phyloP scores from a whole-genome alignment of 192 early-diverging fungal genomes.

The Lobulomyces angularis region DNA sequence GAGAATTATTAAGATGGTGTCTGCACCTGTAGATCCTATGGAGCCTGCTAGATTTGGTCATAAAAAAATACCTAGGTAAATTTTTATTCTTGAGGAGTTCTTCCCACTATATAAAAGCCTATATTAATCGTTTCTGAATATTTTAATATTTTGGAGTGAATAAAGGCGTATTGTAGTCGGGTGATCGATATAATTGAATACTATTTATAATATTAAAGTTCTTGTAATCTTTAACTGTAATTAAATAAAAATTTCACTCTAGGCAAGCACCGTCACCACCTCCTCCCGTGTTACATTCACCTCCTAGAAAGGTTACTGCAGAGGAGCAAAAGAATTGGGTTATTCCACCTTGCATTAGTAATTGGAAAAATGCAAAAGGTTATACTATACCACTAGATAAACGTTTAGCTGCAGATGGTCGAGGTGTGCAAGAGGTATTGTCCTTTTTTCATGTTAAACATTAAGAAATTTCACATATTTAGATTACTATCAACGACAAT shows the following conservation, averaged over 20 bases:
- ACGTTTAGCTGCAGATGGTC: constrained; percentile 90
- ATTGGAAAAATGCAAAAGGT: constrained; percentile 99
- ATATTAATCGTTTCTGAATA: too few species aligned
- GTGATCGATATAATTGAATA: too few species aligned
- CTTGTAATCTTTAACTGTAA: neutral
- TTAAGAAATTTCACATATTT: constrained; percentile 6
- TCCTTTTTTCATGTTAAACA: constrained; percentile 8
- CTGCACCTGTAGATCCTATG: constrained; percentile 93
- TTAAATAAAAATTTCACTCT: constrained; percentile 3
- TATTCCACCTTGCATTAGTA: constrained; percentile 96
- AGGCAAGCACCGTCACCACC: constrained; percentile 81
- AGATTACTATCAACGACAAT: constrained; percentile 76
- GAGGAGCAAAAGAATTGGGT: constrained; percentile 96
- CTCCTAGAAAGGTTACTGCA: constrained; percentile 88
- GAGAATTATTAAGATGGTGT: constrained; percentile 87
- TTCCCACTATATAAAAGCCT: too few species aligned
- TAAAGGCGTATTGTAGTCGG: too few species aligned
- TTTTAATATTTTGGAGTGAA: too few species aligned
- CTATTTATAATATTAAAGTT: neutral
- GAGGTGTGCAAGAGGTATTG: constrained; percentile 77
- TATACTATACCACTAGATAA: constrained; percentile 99
- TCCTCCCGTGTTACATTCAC: constrained; percentile 95
- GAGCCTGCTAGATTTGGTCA: constrained; percentile 86
- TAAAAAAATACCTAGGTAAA: constrained; percentile 79
- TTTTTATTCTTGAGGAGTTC: too few species aligned